Evolutionary conservation across 192 early-diverging fungal genomes (phyloP).

Genomic region (Funneliformis mosseae): DNA sequence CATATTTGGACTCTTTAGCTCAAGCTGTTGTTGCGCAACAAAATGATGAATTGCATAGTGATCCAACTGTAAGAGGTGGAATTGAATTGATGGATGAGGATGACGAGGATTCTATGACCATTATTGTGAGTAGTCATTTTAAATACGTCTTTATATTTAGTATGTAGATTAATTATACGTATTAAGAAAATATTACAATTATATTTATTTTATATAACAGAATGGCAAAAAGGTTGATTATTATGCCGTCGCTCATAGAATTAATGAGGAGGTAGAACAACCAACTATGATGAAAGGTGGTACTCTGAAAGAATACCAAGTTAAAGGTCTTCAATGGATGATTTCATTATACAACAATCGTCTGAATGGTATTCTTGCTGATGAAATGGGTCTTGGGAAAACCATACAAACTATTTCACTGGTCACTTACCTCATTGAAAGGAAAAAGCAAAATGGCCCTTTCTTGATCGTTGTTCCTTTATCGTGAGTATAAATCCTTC

Average conservation of each 20-base stretch:
- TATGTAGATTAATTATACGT: neutral
- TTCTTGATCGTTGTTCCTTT: slow-evolving; percentile 95
- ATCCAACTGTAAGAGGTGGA: slow-evolving; percentile 46
- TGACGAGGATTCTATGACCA: slow-evolving; percentile 40
- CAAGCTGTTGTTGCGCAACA: slow-evolving; percentile 86
- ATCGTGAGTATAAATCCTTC: slow-evolving; percentile 57
- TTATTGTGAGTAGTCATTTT: slow-evolving; percentile 37
- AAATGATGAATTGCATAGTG: slow-evolving; percentile 53
- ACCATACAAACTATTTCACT: slow-evolving; percentile 96
- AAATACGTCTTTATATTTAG: neutral
- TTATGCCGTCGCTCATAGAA: slow-evolving; percentile 85
- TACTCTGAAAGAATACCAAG: slow-evolving; percentile 93
- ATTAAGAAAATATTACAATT: neutral
- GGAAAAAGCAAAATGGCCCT: slow-evolving; percentile 93
- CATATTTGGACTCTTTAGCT: slow-evolving; percentile 81
- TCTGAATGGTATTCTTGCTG: slow-evolving; percentile 96
- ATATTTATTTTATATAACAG: slow-evolving; percentile 5
- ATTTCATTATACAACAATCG: slow-evolving; percentile 98
- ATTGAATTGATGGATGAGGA: slow-evolving; percentile 56
- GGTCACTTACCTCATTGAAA: slow-evolving; percentile 93
- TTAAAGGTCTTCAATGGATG: slow-evolving; percentile 99
- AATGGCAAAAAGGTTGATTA: slow-evolving; percentile 71
- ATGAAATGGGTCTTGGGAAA: slow-evolving; percentile 92
- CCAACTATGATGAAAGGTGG: slow-evolving; percentile 87
- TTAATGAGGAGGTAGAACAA: slow-evolving; percentile 82